phyloP scores from a whole-genome alignment of 1,139 yeast species.

The Kluyveromyces marxianus region DNA sequence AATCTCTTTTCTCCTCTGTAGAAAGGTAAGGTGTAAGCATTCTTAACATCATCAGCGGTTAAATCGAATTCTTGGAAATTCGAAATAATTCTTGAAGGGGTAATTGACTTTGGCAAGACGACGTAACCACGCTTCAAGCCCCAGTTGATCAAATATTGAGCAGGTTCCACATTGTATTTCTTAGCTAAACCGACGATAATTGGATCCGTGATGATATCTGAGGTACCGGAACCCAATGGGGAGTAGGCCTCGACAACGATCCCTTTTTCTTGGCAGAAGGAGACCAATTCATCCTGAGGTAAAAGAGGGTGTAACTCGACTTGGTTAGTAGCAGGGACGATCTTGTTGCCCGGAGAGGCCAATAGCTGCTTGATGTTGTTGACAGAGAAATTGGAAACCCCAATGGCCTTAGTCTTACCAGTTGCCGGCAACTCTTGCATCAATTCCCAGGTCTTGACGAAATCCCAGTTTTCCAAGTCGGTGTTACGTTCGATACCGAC shows the following conservation, averaged over 20 bases:
- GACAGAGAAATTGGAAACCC: conserved; percentile 70
- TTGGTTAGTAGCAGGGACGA: conserved; percentile 67
- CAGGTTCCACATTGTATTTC: conserved; percentile 48
- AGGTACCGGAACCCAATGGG: conserved; percentile 66
- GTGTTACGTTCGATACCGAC: conserved; percentile 35
- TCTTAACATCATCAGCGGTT: too few species aligned
- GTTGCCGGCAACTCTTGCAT: conserved; percentile 54
- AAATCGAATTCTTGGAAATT: too few species aligned
- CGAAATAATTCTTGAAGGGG: conserved; percentile 43
- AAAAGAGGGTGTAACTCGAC: conserved; percentile 69
- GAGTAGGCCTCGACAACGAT: conserved; percentile 69
- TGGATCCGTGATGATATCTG: conserved; percentile 52
- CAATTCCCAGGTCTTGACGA: conserved; percentile 59
- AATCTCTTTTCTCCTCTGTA: too few species aligned
- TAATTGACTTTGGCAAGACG: conserved; percentile 67
- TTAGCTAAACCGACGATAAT: conserved; percentile 46
- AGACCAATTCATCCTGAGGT: conserved; percentile 59
- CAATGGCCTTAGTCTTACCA: conserved; percentile 61
- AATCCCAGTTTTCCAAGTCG: conserved; percentile 44
- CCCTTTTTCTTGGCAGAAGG: conserved; percentile 45
- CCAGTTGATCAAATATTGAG: conserved; percentile 64
- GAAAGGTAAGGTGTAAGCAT: too few species aligned
- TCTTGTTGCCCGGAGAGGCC: conserved; percentile 40
- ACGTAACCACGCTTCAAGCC: conserved; percentile 61
- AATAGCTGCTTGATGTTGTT: conserved; percentile 47